Evolutionary conservation across 495 filamentous ascomycete genomes (phyloP).

Genomic region (Neurospora sp.): DNA sequence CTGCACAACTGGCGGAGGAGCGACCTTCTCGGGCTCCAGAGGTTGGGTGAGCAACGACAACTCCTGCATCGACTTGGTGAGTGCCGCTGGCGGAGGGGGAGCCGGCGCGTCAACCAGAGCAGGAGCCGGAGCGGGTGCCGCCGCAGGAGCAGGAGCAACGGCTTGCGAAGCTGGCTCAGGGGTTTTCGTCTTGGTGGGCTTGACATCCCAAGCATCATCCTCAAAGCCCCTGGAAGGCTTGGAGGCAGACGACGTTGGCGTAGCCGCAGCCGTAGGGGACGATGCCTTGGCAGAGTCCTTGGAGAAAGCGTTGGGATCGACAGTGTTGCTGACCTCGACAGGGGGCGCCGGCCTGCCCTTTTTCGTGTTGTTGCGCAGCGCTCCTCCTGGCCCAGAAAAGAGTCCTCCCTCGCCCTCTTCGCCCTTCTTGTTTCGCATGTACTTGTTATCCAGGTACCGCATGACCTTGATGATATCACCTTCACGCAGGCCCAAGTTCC

Average conservation of each 20-base stretch:
- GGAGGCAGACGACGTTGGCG: constrained; percentile 30
- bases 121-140: constrained; percentile 13
- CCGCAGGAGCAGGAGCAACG: constrained; percentile 32
- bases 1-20: constrained; percentile 35
- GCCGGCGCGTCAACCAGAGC: constrained; percentile 28
- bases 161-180: constrained; percentile 25
- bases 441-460: constrained; percentile 79
- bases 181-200: constrained; percentile 62
- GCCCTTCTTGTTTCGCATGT: constrained; percentile 56
- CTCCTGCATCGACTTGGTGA: constrained; percentile 68
- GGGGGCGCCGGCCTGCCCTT: constrained; percentile 82
- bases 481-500: constrained; percentile 83
- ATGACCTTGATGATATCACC: constrained; percentile 94
- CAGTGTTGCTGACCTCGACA: constrained; percentile 71
- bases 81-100: constrained; percentile 23
- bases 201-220: constrained; percentile 95
- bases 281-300: constrained; percentile 26
- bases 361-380: constrained; percentile 86
- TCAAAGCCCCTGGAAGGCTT: constrained; percentile 67
- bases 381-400: constrained; percentile 85
- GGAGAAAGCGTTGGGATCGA: constrained; percentile 80
- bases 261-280: constrained; percentile 35
- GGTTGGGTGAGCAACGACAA: constrained; percentile 67
- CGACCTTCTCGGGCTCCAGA: constrained; percentile 60
- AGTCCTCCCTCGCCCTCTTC: constrained; percentile 63